These are phyloP conservation scores for Leishmania tarentolae DNA, from an alignment of 208 protist species.

Conservation along the genomic window DNA sequence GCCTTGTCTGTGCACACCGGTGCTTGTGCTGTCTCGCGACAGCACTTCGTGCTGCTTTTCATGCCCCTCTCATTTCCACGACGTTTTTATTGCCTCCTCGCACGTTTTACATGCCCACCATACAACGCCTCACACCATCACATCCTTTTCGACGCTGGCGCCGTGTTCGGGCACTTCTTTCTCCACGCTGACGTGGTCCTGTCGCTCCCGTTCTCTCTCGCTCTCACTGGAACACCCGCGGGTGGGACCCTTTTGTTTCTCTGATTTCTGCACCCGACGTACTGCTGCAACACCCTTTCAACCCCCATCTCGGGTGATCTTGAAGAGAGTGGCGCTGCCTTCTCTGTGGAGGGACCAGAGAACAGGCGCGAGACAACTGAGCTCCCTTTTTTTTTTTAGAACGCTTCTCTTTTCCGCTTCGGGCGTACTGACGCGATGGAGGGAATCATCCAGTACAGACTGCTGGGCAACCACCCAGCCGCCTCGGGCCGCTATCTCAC, in stretches of 20 bases:
- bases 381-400: neutral
- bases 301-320: neutral
- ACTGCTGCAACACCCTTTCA: neutral
- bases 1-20: neutral
- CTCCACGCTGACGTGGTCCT: neutral
- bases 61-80: neutral
- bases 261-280: neutral
- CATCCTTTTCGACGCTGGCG: neutral
- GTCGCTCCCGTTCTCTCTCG: no score
- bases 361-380: neutral
- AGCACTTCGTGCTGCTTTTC: neutral
- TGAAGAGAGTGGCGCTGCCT: neutral
- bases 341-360: neutral
- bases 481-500: slow-evolving; percentile 73
- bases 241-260: neutral
- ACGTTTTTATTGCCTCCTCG: neutral
- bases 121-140: neutral
- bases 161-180: neutral
- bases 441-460: slow-evolving; percentile 75
- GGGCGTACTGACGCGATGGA: slow-evolving; percentile 30
- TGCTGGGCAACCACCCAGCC: slow-evolving; percentile 78
- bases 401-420: neutral
- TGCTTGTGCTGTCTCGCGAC: neutral
- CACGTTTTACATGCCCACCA: neutral
- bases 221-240: neutral